Percentiles rank a stretch among this genome's conserved stretches.
phyloP scores from a whole-genome alignment of 441 rosid species.

The Erodium moschatum region DNA sequence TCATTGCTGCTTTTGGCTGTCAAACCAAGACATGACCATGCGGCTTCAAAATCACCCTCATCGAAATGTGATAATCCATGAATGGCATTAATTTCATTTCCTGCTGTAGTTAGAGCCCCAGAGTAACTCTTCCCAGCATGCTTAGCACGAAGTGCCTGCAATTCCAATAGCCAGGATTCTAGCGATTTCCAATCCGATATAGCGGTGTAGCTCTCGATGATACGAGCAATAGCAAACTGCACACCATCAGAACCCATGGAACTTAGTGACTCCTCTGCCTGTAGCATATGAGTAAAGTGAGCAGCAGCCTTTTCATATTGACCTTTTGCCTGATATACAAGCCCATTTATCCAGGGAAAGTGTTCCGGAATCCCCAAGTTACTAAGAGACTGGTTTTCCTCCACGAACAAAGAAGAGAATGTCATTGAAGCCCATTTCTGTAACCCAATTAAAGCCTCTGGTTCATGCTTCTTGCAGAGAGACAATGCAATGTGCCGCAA shows the following conservation, averaged over 20 bases:
- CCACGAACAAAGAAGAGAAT: constrained; percentile 63
- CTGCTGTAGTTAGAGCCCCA: constrained; percentile 91
- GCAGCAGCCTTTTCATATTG: constrained; percentile 85
- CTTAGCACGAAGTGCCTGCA: constrained; percentile 84
- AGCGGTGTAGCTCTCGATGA: constrained; percentile 85
- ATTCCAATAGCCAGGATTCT: constrained; percentile 76
- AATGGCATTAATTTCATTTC: constrained; percentile 89
- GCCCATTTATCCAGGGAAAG: constrained; percentile 79
- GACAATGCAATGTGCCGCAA: constrained; percentile 70
- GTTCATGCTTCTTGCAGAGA: constrained; percentile 62
- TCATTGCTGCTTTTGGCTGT: constrained; percentile 92
- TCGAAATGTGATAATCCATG: constrained; percentile 87
- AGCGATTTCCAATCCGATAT: constrained; percentile 86
- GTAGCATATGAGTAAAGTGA: constrained; percentile 67
- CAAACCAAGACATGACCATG: constrained; percentile 91
- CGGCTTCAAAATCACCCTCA: constrained; percentile 75
- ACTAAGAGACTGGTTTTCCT: constrained; percentile 46
- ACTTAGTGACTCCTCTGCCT: constrained; percentile 68
- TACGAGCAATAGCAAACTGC: constrained; percentile 76
- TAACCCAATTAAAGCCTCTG: constrained; percentile 73
- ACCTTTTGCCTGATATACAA: constrained; percentile 80
- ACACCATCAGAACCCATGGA: constrained; percentile 85
- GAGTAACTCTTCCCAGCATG: constrained; percentile 91
- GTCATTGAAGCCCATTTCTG: constrained; percentile 68
- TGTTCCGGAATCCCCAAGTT: constrained; percentile 33